A percentile compares a stretch with the other conserved stretches of the same genome.
Conservation (phyloP, 2,329 filamentous ascomycete species). For the Cordyceps militaris region DNA sequence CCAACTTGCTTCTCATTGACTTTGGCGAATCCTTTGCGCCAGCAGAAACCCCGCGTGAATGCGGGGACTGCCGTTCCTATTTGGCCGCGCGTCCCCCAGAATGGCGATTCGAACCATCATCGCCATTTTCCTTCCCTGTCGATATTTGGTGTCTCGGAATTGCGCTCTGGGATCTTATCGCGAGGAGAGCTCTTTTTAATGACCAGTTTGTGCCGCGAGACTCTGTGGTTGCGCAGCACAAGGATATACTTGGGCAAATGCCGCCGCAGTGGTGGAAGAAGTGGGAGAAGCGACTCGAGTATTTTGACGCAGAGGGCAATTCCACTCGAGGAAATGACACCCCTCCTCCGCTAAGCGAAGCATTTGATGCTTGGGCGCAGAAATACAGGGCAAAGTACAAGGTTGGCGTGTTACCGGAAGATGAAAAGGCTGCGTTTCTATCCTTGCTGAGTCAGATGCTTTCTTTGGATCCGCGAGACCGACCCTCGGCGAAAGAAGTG, state of each 20-base stretch:
- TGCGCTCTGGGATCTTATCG: slow-evolving; percentile 20
- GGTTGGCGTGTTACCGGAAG: slow-evolving; percentile 15
- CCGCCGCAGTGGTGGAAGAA: slow-evolving; percentile 13
- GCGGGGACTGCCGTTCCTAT: slow-evolving; percentile 18
- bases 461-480: slow-evolving; percentile 21
- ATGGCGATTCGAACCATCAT: slow-evolving; percentile 6
- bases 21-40: slow-evolving; percentile 28
- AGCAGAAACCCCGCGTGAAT: slow-evolving; percentile 16
- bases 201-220: slow-evolving; percentile 16
- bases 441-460: slow-evolving; percentile 28
- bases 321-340: slow-evolving; percentile 8
- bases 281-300: slow-evolving; percentile 9
- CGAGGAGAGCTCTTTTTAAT: slow-evolving; percentile 19
- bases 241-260: slow-evolving; percentile 18
- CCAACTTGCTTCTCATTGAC: slow-evolving; percentile 25
- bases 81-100: slow-evolving; percentile 13
- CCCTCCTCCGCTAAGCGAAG: slow-evolving; percentile 20
- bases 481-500: slow-evolving; percentile 23
- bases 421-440: slow-evolving; percentile 19
- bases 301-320: slow-evolving; percentile 1
- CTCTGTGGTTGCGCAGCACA: slow-evolving; percentile 19
- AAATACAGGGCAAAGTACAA: slow-evolving; percentile 18
- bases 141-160: slow-evolving; percentile 20
- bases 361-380: slow-evolving; percentile 23
- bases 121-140: slow-evolving; percentile 11